Base-by-base conservation (phyloP, 805 yeast genomes). In the Zygosaccharomyces rouxii region DNA sequence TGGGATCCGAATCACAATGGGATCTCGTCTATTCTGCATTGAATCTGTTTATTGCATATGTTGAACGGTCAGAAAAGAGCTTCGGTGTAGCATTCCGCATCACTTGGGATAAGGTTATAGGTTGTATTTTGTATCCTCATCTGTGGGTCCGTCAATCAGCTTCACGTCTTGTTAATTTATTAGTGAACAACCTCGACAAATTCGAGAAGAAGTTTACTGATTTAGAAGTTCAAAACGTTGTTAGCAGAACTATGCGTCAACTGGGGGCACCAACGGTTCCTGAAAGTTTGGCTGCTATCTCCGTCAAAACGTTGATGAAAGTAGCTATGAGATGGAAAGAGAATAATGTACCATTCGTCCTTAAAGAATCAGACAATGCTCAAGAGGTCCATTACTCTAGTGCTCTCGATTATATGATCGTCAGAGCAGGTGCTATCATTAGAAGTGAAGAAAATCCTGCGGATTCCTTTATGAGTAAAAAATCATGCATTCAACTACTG, bases 111-210 rank as follows among this genome's bases (percentile, higher is more conserved):
- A 62, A 67, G 14, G 66, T 85, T 2, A 71, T 79, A 21, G 76
- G 74, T 3, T 67, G 81, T 25, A 72, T 89, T 46, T 70, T 90
- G 44, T 90, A 79, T 63, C 97, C 97, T 2, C 97, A 90, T 66
- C 75, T 94, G 1, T 90, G 98, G 98, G 85, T 90, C 5, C 79
- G 97, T 57, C 72, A 85, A 50, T 69, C 77, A 4, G 71, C 95
- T 1, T 69, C 83, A 5, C 72, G 90, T 46, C 69, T 88, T 29
- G 63, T 82, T 35, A 82, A 84, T 1, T 59, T 67, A 1, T 61
- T 85, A 43, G 69, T 86, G 48, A 59, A 75, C 7, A 72, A 75
- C 44, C 40, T 57, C 25, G 67, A 71, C 30, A 56, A 61, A 13
- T 49, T 71, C 30, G 67, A 56, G 10, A 55, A 44, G 1, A 53